Base-by-base conservation (phyloP, 352 stramenopile species). In the Peronospora belbahrii region DNA sequence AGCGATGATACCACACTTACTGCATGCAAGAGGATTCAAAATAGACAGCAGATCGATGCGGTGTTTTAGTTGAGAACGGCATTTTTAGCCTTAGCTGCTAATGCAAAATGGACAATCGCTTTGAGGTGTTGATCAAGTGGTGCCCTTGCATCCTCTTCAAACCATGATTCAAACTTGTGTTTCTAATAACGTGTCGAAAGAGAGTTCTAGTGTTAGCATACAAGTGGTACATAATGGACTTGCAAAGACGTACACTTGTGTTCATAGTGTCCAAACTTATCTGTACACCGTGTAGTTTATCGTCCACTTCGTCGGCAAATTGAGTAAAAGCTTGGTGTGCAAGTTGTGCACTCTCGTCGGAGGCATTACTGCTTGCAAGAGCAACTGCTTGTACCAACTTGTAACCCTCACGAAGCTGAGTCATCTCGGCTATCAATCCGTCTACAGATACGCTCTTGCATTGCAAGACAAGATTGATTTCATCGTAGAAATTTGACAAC, bases 391-490 rank as follows among this genome's bases (percentile, higher is more conserved):
- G 33, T 6, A 59, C 52, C 4, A 66, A 19, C 0, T 28, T 1
- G 13, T 59, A 25, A 8, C 57, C 47, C 27, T 66, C 37, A 15
- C 38, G 42, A 23, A 66, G 57, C 18, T 59, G 41, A 10, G 48
- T 50, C 20, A 66, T 40, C 23, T 66, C 57, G 0, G 32, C 19
- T 15, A 11, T 19, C 2, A 66, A 18, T 18, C 46, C 33, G 9
- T 39, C 33, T 2, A 66, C 47, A 20, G 52, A 62, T 6, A 66
- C 47, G 3, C 42, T 33, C 53, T 59, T 54, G 47, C 57, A 66
- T 34, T 52, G 42, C 20, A 48, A 27, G n/a, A 62, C 35, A n/a
- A 62, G 35, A 17, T 48, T 41, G 25, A 66, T 57, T 13, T 58
- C 57, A 0, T 66, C 51, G 33, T 62, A 51, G 18, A 66, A 62